Evolutionary conservation across 2,329 filamentous ascomycete species (phyloP).

Genomic region (Trichoderma sp.): DNA sequence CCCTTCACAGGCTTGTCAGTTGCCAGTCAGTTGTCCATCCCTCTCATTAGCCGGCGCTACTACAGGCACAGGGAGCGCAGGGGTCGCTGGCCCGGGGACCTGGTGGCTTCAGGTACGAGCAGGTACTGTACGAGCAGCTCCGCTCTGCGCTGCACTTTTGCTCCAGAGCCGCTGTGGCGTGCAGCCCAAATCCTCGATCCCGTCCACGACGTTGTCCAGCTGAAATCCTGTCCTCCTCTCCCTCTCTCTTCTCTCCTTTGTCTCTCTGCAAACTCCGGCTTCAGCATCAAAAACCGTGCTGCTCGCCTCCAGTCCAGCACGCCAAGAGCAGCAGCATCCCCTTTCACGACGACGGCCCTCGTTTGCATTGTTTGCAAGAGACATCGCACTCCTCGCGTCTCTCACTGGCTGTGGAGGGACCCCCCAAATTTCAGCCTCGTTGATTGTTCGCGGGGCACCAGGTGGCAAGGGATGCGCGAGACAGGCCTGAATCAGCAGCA

Average conservation of each 20-base stretch:
- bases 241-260: background rate
- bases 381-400: background rate
- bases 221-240: constrained; percentile 5
- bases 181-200: too few species aligned
- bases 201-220: background rate
- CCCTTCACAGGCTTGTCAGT: background rate
- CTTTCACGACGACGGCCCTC: background rate
- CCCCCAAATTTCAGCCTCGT: constrained; percentile 16
- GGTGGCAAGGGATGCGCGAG: constrained; percentile 14
- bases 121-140: background rate
- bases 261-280: background rate
- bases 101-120: background rate
- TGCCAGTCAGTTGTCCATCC: background rate
- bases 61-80: background rate
- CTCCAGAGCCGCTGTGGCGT: constrained; percentile 5
- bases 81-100: background rate
- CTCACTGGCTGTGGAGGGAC: constrained; percentile 2
- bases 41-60: background rate
- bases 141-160: background rate
- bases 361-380: background rate
- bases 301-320: background rate
- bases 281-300: background rate
- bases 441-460: constrained; percentile 13
- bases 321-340: background rate
- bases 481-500: constrained; percentile 10